Evolutionary conservation across 1,139 yeast genomes (phyloP).

Genomic region (Hansenula anomala): DNA sequence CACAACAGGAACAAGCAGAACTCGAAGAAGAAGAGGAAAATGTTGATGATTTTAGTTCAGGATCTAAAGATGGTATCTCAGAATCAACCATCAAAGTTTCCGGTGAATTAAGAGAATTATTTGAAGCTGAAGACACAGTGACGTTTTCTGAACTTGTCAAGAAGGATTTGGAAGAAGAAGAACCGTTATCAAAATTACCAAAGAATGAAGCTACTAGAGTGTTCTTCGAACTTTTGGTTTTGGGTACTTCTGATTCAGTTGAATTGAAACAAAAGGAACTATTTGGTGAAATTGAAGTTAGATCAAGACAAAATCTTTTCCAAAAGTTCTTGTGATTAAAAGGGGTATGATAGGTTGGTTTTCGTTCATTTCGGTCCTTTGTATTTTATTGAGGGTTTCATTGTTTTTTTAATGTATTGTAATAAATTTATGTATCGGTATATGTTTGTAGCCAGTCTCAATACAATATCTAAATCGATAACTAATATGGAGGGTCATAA

Average conservation of each 20-base stretch:
- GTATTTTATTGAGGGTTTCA: too few species aligned
- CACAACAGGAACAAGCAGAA: too few species aligned
- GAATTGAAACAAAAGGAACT: conserved; percentile 54
- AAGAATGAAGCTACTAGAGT: conserved; percentile 65
- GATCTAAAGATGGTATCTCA: conserved; percentile 26
- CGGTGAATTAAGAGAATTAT: conserved; percentile 38
- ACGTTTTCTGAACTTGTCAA: conserved; percentile 40
- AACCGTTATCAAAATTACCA: conserved; percentile 31
- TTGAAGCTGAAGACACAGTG: conserved; percentile 16
- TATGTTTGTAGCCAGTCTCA: too few species aligned
- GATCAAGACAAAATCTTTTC: conserved; percentile 46
- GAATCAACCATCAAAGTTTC: conserved; percentile 57
- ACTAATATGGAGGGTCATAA: too few species aligned
- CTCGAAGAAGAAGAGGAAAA: conserved; percentile 11
- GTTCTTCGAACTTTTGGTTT: conserved; percentile 77
- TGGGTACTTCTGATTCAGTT: conserved; percentile 76
- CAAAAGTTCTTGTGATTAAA: conserved; percentile 34
- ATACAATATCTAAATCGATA: too few species aligned
- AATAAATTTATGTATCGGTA: too few species aligned
- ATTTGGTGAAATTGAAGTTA: conserved; percentile 56
- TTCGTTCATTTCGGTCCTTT: neutral
- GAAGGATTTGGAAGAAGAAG: conserved; percentile 27
- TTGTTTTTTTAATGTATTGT: too few species aligned
- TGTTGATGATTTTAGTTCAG: conserved; percentile 6
- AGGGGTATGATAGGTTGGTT: neutral